Evolutionary conservation across 108 stramenopile species (phyloP).

Genomic region (Tribonema minus): DNA sequence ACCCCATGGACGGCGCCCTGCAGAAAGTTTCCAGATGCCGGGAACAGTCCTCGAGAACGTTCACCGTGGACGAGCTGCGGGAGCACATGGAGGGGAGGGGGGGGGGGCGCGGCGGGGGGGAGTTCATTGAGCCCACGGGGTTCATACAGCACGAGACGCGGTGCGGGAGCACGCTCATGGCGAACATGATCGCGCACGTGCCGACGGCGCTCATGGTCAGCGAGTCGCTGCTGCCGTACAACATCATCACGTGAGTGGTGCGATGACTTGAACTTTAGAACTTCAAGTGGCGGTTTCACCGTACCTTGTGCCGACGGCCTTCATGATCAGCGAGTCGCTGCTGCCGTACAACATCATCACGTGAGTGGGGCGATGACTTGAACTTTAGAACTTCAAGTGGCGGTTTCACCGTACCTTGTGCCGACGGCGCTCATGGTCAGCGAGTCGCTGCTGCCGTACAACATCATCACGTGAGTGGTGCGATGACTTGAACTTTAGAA

Average conservation of each 20-base stretch:
- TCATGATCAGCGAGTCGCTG: slow-evolving; percentile 84
- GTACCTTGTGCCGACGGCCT: slow-evolving; percentile 65
- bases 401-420: no score
- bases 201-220: slow-evolving; percentile 71
- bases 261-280: no score
- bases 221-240: no score
- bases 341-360: no score
- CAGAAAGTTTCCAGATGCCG: background rate
- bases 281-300: no score
- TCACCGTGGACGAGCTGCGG: background rate
- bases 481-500: no score
- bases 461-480: no score
- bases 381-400: no score
- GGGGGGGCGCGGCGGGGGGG: no score
- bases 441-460: no score
- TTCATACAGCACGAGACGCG: slow-evolving; percentile 91
- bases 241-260: no score
- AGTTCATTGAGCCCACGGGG: slow-evolving; percentile 54
- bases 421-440: slow-evolving; percentile 71
- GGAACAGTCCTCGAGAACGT: background rate
- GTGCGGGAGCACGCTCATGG: slow-evolving; percentile 85
- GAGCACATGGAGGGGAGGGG: slow-evolving; percentile 20
- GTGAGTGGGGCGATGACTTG: no score
- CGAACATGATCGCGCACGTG: slow-evolving; percentile 78
- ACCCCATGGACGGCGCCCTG: slow-evolving; percentile 12